phyloP scores from a whole-genome alignment of 1,284 basidiomycete genomes.

The Naganishia sp. region DNA sequence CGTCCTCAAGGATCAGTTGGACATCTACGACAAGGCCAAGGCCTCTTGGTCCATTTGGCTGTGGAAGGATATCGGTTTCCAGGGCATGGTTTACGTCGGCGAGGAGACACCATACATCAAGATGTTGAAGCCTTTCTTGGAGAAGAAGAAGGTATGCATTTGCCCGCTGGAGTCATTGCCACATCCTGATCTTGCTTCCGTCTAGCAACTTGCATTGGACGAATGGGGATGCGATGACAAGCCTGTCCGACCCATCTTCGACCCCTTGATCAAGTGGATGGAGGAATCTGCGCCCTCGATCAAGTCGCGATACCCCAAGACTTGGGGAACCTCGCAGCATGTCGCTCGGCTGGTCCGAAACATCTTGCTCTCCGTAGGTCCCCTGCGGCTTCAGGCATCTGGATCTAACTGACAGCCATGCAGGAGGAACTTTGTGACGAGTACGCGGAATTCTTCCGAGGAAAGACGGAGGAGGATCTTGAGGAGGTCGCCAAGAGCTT shows the following conservation, averaged over 20 bases:
- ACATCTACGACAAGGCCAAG: slow-evolving; percentile 65
- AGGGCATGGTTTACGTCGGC: slow-evolving; percentile 68
- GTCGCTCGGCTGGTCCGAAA: slow-evolving; percentile 63
- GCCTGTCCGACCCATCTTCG: slow-evolving; percentile 61
- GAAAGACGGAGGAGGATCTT: slow-evolving; percentile 61
- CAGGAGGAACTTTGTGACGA: slow-evolving; percentile 63
- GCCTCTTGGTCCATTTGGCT: slow-evolving; percentile 80
- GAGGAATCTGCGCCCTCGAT: slow-evolving; percentile 49
- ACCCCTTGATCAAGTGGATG: slow-evolving; percentile 63
- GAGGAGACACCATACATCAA: slow-evolving; percentile 69
- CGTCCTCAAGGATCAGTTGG: slow-evolving; percentile 71
- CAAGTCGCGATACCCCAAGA: slow-evolving; percentile 49
- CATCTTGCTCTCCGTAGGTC: slow-evolving; percentile 60
- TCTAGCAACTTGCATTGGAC: slow-evolving; percentile 63
- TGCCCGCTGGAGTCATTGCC: too few species aligned
- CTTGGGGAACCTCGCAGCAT: slow-evolving; percentile 39
- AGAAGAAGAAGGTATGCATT: slow-evolving; percentile 57
- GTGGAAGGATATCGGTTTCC: slow-evolving; percentile 60
- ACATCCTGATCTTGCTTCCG: neutral
- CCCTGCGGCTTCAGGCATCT: too few species aligned
- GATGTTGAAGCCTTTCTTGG: slow-evolving; percentile 64
- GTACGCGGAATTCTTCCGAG: slow-evolving; percentile 66
- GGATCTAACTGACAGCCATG: neutral
- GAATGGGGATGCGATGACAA: slow-evolving; percentile 61
- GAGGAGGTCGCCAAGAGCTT: slow-evolving; percentile 66